These are phyloP conservation scores for Endogone sp. DNA, from an alignment of 192 early-diverging fungal species.

Conservation along the genomic window DNA sequence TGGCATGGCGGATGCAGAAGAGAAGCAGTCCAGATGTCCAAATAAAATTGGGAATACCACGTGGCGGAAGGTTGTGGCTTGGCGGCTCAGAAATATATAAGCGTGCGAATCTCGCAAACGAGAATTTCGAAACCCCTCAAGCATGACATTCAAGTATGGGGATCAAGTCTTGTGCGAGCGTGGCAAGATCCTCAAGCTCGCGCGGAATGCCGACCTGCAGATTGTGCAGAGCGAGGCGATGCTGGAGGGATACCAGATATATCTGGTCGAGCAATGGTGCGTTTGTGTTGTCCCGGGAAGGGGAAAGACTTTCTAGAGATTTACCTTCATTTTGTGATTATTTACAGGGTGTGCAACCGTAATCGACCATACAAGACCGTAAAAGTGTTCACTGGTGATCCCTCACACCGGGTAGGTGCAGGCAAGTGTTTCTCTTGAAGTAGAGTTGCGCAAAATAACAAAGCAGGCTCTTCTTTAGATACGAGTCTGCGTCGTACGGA, in stretches of 20 bases:
- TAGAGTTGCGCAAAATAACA: no score
- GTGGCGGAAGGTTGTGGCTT: no score
- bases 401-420: slow-evolving; percentile 24
- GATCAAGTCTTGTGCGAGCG: slow-evolving; percentile 32
- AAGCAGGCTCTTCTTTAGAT: slow-evolving; percentile 28
- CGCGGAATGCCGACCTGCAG: slow-evolving; percentile 16
- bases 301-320: not conserved
- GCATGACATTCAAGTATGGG: not conserved
- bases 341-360: slow-evolving; percentile 37
- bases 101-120: no score
- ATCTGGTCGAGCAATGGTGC: slow-evolving; percentile 49
- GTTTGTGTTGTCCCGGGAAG: not conserved
- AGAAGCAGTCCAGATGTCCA: no score
- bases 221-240: slow-evolving; percentile 16
- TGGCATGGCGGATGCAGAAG: no score
- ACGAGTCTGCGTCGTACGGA: slow-evolving; percentile 29
- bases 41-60: no score
- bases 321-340: not conserved
- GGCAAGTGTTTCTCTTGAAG: not conserved
- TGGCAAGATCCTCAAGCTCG: slow-evolving; percentile 16
- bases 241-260: slow-evolving; percentile 38
- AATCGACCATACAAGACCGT: slow-evolving; percentile 32
- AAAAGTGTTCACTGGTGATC: slow-evolving; percentile 40
- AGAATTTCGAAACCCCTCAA: no score
- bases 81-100: no score